Evolutionary conservation across 345 rosid species (phyloP), one percentile per base, ranked within the genome.

Genomic region (Pistacia integerrima): DNA sequence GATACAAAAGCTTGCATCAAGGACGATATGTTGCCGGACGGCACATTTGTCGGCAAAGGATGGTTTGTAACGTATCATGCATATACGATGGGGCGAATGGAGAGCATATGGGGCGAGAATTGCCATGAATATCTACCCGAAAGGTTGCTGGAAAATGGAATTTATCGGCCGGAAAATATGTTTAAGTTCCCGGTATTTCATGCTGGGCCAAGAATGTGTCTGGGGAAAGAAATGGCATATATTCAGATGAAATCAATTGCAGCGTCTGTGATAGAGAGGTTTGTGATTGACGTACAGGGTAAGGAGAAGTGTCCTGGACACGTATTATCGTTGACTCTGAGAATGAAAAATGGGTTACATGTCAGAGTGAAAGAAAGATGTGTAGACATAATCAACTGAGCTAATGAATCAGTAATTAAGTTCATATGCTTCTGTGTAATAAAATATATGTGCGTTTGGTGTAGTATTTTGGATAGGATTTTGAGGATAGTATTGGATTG

Each of bases 281-380:
- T 77, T 28, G 36, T 3, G 52, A 49, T 49, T 12, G 54, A 49
- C 54, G 54, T 49, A 49, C 54, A 46, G 51, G 51, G 1, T 5
- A 46, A 48, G 38, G 76, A 69, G 18, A 62, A 62, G 49, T 54
- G 80, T 62, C 78, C 76, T 0, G 69, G 57, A 65, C 55, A 74
- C 48, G 16, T 74, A 46, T 18, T 74, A 71, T 59, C 79, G 6
- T 38, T 74, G 55, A 77, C 77, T 22, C 81, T 74, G 3, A 70
- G 70, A 59, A 82, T 82, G 76, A 70, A 78, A 28, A 70, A 69
- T 73, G 83, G 83, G 17, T 72, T 76, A 64, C 79, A 55, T 13
- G 60, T 56, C 2, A 56, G 54, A 49, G 54, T 49, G 12, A 49
- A 11, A 5, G 54, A 49, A 12, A 11, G 54, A 49, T 11, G 13